A percentile compares a stretch with the other conserved stretches of the same genome.
Evolutionary conservation across 2,329 filamentous ascomycete genomes (phyloP).

Genomic region (Neocatenulostroma microsporum): DNA sequence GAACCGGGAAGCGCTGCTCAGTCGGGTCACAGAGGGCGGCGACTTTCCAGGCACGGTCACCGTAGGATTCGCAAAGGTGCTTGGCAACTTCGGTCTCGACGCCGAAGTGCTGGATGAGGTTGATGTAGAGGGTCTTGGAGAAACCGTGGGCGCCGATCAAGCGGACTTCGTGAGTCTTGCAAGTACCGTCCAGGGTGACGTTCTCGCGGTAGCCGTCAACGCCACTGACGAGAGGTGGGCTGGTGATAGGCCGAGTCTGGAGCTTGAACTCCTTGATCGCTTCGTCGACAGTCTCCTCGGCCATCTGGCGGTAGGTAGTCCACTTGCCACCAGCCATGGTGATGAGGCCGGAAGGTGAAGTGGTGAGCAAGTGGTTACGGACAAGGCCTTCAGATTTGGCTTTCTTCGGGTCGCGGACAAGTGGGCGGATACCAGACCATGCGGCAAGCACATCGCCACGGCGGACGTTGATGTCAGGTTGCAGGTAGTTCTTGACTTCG

Average conservation of each 20-base stretch:
- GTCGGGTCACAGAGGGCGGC: slow-evolving; percentile 72
- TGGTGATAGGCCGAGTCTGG: slow-evolving; percentile 47
- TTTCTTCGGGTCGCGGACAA: slow-evolving; percentile 79
- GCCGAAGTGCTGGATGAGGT: slow-evolving; percentile 86
- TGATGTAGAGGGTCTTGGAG: slow-evolving; percentile 88
- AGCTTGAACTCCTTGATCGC: slow-evolving; percentile 64
- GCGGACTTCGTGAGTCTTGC: slow-evolving; percentile 76
- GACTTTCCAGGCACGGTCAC: slow-evolving; percentile 87
- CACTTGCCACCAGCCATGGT: slow-evolving; percentile 87
- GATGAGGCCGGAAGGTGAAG: slow-evolving; percentile 70
- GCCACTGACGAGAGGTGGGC: slow-evolving; percentile 57
- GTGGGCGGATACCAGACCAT: slow-evolving; percentile 79
- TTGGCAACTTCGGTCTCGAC: slow-evolving; percentile 87
- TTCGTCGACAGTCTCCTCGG: slow-evolving; percentile 78
- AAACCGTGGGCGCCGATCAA: slow-evolving; percentile 79
- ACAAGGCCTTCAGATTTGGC: slow-evolving; percentile 81
- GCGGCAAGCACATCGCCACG: slow-evolving; percentile 82
- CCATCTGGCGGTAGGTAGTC: slow-evolving; percentile 92
- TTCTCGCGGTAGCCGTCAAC: slow-evolving; percentile 64
- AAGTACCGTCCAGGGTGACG: slow-evolving; percentile 62
- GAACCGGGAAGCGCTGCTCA: slow-evolving; percentile 69
- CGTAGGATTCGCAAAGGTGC: slow-evolving; percentile 80
- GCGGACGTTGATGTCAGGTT: slow-evolving; percentile 76
- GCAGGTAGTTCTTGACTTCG: slow-evolving; percentile 73
- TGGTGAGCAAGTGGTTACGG: slow-evolving; percentile 74